phyloP scores from a whole-genome alignment of 306 rosid species.

The Lithocarpus polystachyus region DNA sequence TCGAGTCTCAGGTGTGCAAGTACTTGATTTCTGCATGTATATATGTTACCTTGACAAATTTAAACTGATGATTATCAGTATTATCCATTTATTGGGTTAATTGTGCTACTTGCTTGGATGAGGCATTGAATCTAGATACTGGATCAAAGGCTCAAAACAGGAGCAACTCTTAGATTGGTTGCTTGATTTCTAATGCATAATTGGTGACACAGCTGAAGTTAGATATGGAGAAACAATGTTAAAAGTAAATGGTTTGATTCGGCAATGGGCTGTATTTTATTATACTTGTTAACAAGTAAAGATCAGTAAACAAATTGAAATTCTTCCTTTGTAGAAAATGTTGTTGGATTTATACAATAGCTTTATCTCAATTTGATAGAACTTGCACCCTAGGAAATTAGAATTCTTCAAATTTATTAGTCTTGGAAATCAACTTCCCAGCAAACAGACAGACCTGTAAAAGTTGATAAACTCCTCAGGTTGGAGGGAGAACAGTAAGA shows the following conservation, averaged over 20 bases:
- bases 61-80: neutral
- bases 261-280: neutral
- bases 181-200: neutral
- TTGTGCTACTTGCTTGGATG: conserved; percentile 14
- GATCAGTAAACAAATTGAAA: neutral
- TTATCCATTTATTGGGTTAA: conserved; percentile 4
- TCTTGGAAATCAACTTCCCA: neutral
- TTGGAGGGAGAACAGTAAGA: conserved; percentile 65
- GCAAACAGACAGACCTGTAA: neutral
- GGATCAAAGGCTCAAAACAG: neutral
- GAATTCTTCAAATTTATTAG: neutral
- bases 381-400: neutral
- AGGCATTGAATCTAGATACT: conserved; percentile 4
- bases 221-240: neutral
- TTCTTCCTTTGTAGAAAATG: neutral
- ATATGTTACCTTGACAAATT: neutral
- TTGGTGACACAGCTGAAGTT: neutral
- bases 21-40: conserved; percentile 14
- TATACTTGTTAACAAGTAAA: neutral
- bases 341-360: neutral
- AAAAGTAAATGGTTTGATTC: neutral
- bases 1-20: conserved; percentile 66
- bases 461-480: conserved; percentile 43
- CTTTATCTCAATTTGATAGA: neutral
- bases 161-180: no score